Base-by-base conservation (phyloP, 1,139 yeast species). In the Sugiyamaella pinicola region DNA sequence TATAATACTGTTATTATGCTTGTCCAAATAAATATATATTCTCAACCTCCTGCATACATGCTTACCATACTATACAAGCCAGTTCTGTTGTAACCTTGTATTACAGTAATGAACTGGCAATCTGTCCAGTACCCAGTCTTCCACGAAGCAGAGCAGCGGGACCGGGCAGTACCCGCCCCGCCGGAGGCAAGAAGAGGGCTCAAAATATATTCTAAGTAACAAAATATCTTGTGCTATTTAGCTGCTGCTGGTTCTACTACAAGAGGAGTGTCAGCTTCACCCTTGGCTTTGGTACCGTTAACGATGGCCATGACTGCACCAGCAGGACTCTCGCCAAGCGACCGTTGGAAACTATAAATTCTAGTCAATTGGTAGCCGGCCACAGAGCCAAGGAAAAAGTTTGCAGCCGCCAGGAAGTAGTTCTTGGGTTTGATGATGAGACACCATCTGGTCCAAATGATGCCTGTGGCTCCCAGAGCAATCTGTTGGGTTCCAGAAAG, bases 381-480 rank as follows among this genome's bases (percentile, higher is more conserved):
- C 43, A 95, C 96, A 38, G 84, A 76, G 26, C 96, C 96, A 58
- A 93, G 76, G 78, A 93, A 93, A 78, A 90, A 89, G 74, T 93
- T 93, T 56, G 93, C 99, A 29, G 95, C 83, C 3, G 98, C 99
- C 63, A 93, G 78, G 57, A 93, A 75, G 62, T 80, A 78, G 74
- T 93, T 93, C 73, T 87, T 85, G 51, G 99, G 99, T 64, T 76
- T 83, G 68, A 93, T 93, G 58, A 90, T 95, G 71, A 90, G 81
- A 29, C 97, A 91, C 99, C 99, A 93, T 70, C 99, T 83, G 44
- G 99, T 93, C 99, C 99, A 93, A 64, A 93, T 90, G 52, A 82
- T 83, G 54, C 98, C 99, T 1, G 99, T 93, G 47, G 93, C 93
- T 64, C 87, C 79, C 55, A 93, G 77, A 0, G 99, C 96, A 58